Base-by-base conservation (phyloP, 805 yeast genomes). In the Millerago galiae region DNA sequence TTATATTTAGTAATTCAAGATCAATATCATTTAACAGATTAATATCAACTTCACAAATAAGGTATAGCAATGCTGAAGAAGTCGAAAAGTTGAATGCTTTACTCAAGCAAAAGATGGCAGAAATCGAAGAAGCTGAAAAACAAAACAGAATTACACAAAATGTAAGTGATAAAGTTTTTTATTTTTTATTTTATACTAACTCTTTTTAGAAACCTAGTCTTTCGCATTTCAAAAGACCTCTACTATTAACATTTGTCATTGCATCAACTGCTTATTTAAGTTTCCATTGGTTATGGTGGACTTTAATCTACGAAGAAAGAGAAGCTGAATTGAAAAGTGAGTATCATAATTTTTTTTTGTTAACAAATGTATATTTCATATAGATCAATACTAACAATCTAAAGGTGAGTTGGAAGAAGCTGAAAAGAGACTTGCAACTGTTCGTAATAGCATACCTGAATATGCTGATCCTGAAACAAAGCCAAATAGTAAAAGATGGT, bases 161-260 rank as follows among this genome's bases (percentile, higher is more conserved):
- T 2, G 57, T 53, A 34, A n/a, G 54, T 47, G 18, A n/a, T n/a
- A n/a, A n/a, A n/a, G n/a, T n/a, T n/a, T n/a, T 4, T n/a, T 11
- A 14, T 21, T 27, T 10, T 16, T 13, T 3, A 10, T 11, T 26
- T 12, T 14, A 29, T 32, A 37, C 43, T 41, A 33, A 42, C 44
- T 16, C 5, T 24, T 2, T n/a, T 21, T 15, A 18, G 59, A 52
- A 51, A 44, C 57, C 56, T 13, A 52, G 49, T 40, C 30, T 54
- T n/a, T 56, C 59, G 0, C 54, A 50, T 34, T 54, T 54, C 47
- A 43, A 44, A 34, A 53, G 54, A 42, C 60, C 60, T 1, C 30
- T 56, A 12, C 34, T 53, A 8, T 35, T 49, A 35, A 50, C 56
- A 1, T 42, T 55, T 3, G 51, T 49, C 10, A 49, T 55, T 15